A percentile compares a stretch with the other conserved stretches of the same genome.
These are phyloP conservation scores for Nicotiana paniculata DNA, from an alignment of 257 asterid genomes.

Conservation along the genomic window DNA sequence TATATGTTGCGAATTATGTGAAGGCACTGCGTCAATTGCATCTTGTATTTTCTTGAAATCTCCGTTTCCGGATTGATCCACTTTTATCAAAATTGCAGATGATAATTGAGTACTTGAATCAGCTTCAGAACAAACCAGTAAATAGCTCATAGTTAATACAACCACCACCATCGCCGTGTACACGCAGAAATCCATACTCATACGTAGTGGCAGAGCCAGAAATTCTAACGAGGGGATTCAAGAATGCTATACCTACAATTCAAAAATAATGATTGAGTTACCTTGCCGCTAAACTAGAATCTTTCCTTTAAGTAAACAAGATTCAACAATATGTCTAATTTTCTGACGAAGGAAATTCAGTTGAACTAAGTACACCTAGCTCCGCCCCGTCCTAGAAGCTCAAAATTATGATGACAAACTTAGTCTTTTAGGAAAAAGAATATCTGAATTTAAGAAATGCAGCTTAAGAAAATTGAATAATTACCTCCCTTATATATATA, in stretches of 20 bases:
- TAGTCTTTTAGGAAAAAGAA: background rate
- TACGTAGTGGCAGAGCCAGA: fast-evolving
- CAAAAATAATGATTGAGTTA: background rate
- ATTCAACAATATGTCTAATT: background rate
- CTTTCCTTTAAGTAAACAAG: too few species aligned
- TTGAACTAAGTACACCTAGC: background rate
- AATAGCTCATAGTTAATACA: background rate
- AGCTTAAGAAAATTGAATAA: background rate
- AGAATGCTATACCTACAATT: background rate
- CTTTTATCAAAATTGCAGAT: slow-evolving; percentile 6
- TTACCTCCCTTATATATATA: background rate
- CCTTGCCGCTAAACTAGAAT: background rate
- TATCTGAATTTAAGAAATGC: background rate
- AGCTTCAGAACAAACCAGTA: background rate
- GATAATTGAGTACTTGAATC: background rate
- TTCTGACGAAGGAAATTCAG: background rate
- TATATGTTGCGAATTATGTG: slow-evolving; percentile 18
- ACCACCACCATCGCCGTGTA: background rate
- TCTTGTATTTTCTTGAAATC: slow-evolving; percentile 32
- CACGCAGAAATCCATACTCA: background rate
- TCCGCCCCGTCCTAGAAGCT: background rate
- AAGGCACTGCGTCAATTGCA: slow-evolving; percentile 33
- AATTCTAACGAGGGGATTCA: background rate
- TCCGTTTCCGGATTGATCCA: slow-evolving; percentile 33
- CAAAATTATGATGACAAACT: background rate